A percentile compares a stretch with the other conserved stretches of the same genome.
Conservation (phyloP, 768 basidiomycete genomes). For the Naganishia vaughanmartiniae region DNA sequence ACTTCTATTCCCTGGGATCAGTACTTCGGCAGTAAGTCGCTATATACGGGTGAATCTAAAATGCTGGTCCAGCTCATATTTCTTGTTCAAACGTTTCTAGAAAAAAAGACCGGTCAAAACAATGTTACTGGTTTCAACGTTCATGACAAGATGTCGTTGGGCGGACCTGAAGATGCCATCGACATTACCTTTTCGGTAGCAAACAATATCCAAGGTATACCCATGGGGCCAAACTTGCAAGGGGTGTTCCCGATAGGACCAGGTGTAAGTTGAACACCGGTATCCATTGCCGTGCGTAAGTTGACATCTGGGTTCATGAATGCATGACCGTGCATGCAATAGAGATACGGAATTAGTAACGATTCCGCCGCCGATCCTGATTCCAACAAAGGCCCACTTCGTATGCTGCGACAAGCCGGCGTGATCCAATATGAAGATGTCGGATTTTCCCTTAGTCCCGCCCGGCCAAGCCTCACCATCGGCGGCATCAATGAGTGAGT, state of each 20-base stretch:
- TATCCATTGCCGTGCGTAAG: background rate
- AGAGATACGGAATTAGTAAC: background rate
- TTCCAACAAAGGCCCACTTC: background rate
- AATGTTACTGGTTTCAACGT: background rate
- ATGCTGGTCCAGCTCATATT: background rate
- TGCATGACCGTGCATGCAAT: background rate
- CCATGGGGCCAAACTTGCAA: background rate
- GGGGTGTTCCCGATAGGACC: slow-evolving; percentile 11
- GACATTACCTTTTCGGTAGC: slow-evolving; percentile 1
- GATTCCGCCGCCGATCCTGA: background rate
- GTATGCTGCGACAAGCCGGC: background rate
- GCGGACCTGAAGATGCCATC: background rate
- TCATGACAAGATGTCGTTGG: background rate
- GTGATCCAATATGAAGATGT: slow-evolving; percentile 10
- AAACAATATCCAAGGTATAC: background rate
- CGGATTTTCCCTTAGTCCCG: slow-evolving; percentile 1
- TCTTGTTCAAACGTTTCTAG: background rate
- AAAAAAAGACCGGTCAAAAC: too few relatives aligned
- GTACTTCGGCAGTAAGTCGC: background rate
- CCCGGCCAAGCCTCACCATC: slow-evolving; percentile 4
- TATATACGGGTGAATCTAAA: too few relatives aligned
- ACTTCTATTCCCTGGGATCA: background rate
- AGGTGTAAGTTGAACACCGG: background rate
- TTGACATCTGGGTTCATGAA: background rate
- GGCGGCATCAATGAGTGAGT: slow-evolving; percentile 14